phyloP scores from a whole-genome alignment of 768 basidiomycete genomes.

The Gymnopilus dilepis region DNA sequence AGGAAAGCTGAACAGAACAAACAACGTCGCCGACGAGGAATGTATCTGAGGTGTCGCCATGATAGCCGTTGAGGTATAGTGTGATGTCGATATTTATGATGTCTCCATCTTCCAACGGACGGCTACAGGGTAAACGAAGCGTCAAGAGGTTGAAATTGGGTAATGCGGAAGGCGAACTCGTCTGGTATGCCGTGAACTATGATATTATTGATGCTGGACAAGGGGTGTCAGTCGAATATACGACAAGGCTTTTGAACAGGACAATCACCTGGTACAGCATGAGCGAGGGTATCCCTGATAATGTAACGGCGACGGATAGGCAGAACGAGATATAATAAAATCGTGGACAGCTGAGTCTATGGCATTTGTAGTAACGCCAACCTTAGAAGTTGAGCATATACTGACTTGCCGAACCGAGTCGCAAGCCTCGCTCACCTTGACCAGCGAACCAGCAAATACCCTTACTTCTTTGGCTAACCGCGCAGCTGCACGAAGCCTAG shows the following conservation, averaged over 20 bases:
- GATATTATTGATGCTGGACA: slow-evolving; percentile 83
- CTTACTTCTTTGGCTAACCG: slow-evolving; percentile 61
- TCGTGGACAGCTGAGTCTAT: slow-evolving; percentile 79
- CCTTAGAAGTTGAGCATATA: slow-evolving; percentile 41
- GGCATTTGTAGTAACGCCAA: slow-evolving; percentile 72
- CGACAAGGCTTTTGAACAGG: slow-evolving; percentile 31
- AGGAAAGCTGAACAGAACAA: slow-evolving; percentile 22
- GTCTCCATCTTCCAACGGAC: slow-evolving; percentile 80
- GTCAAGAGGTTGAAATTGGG: background rate
- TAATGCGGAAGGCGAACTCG: slow-evolving; percentile 53
- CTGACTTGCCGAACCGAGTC: background rate
- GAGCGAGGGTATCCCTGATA: slow-evolving; percentile 80
- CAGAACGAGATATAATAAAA: slow-evolving; percentile 66
- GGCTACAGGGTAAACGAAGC: slow-evolving; percentile 46
- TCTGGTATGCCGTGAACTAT: slow-evolving; percentile 91
- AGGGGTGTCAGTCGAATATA: slow-evolving; percentile 24
- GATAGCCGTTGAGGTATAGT: slow-evolving; percentile 80
- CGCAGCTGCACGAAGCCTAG: slow-evolving; percentile 56
- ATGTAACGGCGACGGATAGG: slow-evolving; percentile 86
- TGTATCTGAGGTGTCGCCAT: slow-evolving; percentile 88
- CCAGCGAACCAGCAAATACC: slow-evolving; percentile 56
- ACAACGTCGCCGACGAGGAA: slow-evolving; percentile 85
- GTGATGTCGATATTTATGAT: slow-evolving; percentile 92
- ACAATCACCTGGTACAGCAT: slow-evolving; percentile 67
- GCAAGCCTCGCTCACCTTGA: slow-evolving; percentile 45